Percentiles rank a stretch among this genome's conserved stretches.
phyloP scores from a whole-genome alignment of 2,329 filamentous ascomycete genomes.

The Fusarium albidum region DNA sequence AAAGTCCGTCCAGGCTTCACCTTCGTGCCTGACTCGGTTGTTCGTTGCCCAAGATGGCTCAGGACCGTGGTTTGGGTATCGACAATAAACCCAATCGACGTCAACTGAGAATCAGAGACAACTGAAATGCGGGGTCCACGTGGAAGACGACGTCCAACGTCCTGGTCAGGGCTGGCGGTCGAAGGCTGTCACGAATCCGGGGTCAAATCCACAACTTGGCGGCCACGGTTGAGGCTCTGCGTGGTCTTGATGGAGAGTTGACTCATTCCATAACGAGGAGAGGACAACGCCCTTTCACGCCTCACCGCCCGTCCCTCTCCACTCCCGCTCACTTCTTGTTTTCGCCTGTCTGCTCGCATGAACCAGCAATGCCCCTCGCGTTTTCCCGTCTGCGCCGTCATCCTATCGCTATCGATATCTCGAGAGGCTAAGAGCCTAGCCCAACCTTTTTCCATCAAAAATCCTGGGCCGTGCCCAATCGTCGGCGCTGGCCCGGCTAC shows the following conservation, averaged over 20 bases:
- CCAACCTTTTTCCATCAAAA: conserved; percentile 19
- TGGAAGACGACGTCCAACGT: conserved; percentile 20
- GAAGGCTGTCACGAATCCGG: conserved; percentile 17
- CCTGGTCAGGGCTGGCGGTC: conserved; percentile 11
- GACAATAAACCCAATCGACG: conserved; percentile 30
- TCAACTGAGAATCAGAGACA: conserved; percentile 13
- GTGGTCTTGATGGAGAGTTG: conserved; percentile 13
- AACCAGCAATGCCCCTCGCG: not conserved
- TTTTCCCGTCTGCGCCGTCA: conserved; percentile 10
- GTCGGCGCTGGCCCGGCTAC: conserved; percentile 16
- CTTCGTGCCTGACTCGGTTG: conserved; percentile 30
- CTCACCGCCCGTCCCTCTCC: not conserved
- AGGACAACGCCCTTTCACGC: not conserved
- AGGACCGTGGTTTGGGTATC: conserved; percentile 26
- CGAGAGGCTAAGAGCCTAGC: conserved; percentile 5
- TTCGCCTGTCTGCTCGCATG: not conserved
- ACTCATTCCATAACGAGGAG: conserved; percentile 16
- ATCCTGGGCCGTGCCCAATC: conserved; percentile 24
- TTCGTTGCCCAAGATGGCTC: conserved; percentile 28
- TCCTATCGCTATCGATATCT: conserved; percentile 9
- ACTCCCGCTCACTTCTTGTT: not conserved
- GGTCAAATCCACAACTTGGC: conserved; percentile 15
- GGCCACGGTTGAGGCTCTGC: conserved; percentile 21
- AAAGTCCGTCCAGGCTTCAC: conserved; percentile 5
- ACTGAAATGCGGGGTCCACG: conserved; percentile 36